Base-by-base conservation (phyloP, 1,284 basidiomycete species). In the Pseudozyma pruni region DNA sequence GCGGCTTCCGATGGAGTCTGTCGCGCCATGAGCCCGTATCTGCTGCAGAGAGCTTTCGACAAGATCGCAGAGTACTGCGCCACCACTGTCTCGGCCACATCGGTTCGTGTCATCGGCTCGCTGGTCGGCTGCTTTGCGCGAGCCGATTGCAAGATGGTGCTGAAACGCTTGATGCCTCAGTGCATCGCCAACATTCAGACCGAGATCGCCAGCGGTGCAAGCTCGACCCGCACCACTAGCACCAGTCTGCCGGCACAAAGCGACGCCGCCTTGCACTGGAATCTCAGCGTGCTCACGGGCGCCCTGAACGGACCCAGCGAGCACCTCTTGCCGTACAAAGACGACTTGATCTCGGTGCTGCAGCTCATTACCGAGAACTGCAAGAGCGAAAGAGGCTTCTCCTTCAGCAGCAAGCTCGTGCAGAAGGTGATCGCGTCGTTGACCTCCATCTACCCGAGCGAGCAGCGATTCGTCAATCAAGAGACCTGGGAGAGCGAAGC, bases 251-350 rank as follows among this genome's bases (percentile, higher is more conserved):
- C 92, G 0, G 86, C 92, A 2, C 89, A 92, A 4, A 91, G 91
- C 7, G 95, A 98, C 78, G 94, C 93, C 2, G 90, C 92, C 1
- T 85, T 98, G 49, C 94, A 97, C 82, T 98, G 94, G 93, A 94
- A 91, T 84, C 46, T 58, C 47, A 73, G 81, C 76, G 55, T 83
- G 67, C 68, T 82, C 29, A 68, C 62, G 3, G 79, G 78, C 16
- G 74, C 77, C 3, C 23, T 80, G 32, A 72, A 60, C 23, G 58
- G 66, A 19, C 52, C 71, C 1, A 74, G 81, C 23, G 49, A 69
- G 17, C 42, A 62, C 19, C 81, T 94, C 20, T 83, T 95, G 29
- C 86, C 87, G 63, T 87, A 93, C 83, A 90, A 88, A 79, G 83
- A 87, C 8, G 85, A 89, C 29, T 85, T 96, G 40, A 72, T 96